Evolutionary conservation across 1,139 yeast species (phyloP).

Genomic region (Wickerhamomyces sp.): DNA sequence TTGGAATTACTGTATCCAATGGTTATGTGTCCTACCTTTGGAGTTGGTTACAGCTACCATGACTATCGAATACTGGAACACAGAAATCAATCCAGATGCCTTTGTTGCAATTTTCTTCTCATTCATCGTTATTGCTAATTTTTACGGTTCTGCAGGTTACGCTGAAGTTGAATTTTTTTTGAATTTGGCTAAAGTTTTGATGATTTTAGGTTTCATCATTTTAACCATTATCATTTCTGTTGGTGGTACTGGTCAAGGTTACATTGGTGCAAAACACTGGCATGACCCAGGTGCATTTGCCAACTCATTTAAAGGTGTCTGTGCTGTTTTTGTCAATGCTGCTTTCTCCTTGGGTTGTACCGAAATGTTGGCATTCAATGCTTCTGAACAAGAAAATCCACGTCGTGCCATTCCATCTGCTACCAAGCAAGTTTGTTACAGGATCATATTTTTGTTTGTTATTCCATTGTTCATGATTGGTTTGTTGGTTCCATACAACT

Average conservation of each 20-base stretch:
- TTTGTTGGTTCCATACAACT: conserved; percentile 60
- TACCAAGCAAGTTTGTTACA: conserved; percentile 68
- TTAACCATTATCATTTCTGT: conserved; percentile 49
- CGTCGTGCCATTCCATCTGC: conserved; percentile 60
- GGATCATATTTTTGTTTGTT: conserved; percentile 61
- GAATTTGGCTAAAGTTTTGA: conserved; percentile 49
- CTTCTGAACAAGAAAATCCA: conserved; percentile 79
- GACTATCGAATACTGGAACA: conserved; percentile 64
- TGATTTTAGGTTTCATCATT: conserved; percentile 53
- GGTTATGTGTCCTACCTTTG: conserved; percentile 71
- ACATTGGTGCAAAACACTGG: conserved; percentile 49
- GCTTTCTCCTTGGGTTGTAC: conserved; percentile 82
- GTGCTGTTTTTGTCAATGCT: conserved; percentile 75
- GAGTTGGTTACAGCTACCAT: conserved; percentile 76
- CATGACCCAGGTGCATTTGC: conserved; percentile 52
- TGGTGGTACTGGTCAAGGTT: conserved; percentile 55
- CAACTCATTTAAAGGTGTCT: conserved; percentile 70
- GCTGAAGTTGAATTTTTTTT: conserved; percentile 64
- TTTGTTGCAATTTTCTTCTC: conserved; percentile 53
- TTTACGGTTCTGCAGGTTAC: conserved; percentile 61
- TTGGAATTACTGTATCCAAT: conserved; percentile 77
- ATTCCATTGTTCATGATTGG: conserved; percentile 58
- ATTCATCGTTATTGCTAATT: conserved; percentile 42
- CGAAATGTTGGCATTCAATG: conserved; percentile 77
- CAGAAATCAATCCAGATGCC: conserved; percentile 55